phyloP scores from a whole-genome alignment of 202 grass and related monocot species.

The Panicum hallii region DNA sequence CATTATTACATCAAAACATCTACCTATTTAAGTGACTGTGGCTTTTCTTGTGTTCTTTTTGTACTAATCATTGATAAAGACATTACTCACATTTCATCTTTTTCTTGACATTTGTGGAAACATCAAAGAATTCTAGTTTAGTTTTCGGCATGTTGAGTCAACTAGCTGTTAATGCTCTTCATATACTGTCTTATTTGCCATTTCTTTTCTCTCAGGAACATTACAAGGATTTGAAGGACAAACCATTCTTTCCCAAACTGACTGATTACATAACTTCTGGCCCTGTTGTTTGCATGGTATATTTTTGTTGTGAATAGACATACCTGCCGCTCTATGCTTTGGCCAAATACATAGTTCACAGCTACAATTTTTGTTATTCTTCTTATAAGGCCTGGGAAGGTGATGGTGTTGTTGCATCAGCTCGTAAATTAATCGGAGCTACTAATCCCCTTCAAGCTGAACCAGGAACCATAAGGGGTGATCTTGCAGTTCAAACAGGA shows the following conservation, averaged over 20 bases:
- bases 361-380: conserved; percentile 24
- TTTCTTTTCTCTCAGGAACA: conserved; percentile 74
- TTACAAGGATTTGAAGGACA: conserved; percentile 94
- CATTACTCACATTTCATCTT: neutral
- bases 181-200: neutral
- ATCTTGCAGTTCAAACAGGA: conserved; percentile 97
- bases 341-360: neutral
- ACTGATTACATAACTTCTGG: conserved; percentile 94
- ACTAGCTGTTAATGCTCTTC: neutral
- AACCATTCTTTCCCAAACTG: conserved; percentile 80
- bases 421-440: conserved; percentile 92
- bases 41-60: neutral
- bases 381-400: conserved; percentile 89
- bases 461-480: conserved; percentile 91
- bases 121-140: neutral
- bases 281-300: conserved; percentile 98
- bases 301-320: conserved; percentile 27
- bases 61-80: neutral
- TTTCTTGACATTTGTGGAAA: conserved; percentile 6
- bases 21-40: neutral
- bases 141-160: conserved; percentile 2
- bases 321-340: conserved; percentile 22
- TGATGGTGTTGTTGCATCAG: conserved; percentile 85
- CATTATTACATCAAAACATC: neutral
- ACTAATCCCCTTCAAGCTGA: conserved; percentile 99